phyloP scores from a whole-genome alignment of 2,329 filamentous ascomycete species.

The Blastomyces emzantsi region DNA sequence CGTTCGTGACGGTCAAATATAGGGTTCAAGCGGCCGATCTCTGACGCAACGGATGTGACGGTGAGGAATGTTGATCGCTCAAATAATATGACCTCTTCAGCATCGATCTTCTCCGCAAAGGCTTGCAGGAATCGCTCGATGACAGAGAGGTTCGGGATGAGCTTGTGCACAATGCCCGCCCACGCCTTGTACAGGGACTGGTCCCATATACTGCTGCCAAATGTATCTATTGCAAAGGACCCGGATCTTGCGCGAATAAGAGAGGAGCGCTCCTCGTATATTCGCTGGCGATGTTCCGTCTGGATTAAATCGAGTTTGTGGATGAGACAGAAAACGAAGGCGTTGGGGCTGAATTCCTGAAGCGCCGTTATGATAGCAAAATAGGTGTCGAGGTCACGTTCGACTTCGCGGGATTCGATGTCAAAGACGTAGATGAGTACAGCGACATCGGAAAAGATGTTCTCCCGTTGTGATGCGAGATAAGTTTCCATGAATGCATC shows the following conservation, averaged over 20 bases:
- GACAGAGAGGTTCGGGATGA: conserved; percentile 84
- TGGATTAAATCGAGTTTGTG: conserved; percentile 99
- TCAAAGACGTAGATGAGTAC: conserved; percentile 99
- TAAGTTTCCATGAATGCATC: conserved; percentile 99
- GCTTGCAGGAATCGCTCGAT: conserved; percentile 81
- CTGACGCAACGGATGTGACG: conserved; percentile 81
- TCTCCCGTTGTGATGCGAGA: conserved; percentile 84
- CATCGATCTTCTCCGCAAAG: conserved; percentile 76
- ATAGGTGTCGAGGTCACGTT: conserved; percentile 88
- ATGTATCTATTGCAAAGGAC: conserved; percentile 69
- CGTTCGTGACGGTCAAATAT: conserved; percentile 89
- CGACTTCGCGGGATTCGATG: conserved; percentile 90
- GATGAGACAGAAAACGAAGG: conserved; percentile 87
- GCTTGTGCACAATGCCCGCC: conserved; percentile 94
- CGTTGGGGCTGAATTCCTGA: conserved; percentile 68
- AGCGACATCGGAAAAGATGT: conserved; percentile 94
- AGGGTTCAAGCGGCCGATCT: conserved; percentile 67
- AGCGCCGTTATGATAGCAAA: conserved; percentile 81
- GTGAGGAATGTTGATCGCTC: conserved; percentile 94
- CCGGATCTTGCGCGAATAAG: conserved; percentile 68
- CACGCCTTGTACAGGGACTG: conserved; percentile 97
- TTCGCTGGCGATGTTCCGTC: conserved; percentile 62
- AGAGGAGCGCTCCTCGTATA: conserved; percentile 75
- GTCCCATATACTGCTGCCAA: conserved; percentile 97
- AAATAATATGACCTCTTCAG: conserved; percentile 88